These are phyloP conservation scores for Grammothele lineata DNA, from an alignment of 768 basidiomycete species.

Conservation along the genomic window DNA sequence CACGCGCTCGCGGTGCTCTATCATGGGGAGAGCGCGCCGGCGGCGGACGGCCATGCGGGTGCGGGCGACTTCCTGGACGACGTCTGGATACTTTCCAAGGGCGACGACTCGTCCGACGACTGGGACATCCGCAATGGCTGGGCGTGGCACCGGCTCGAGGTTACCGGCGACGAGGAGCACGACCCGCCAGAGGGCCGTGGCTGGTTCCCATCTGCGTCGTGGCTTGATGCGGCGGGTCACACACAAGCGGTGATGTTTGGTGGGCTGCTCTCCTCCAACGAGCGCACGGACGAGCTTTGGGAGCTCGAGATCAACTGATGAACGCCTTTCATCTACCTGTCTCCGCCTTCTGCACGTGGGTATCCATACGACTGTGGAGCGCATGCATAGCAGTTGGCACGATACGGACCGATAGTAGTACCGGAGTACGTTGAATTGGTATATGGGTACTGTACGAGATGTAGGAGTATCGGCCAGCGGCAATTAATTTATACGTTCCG, in stretches of 20 bases:
- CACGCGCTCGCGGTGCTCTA: conserved; percentile 30
- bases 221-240: conserved; percentile 19
- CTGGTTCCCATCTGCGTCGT: conserved; percentile 37
- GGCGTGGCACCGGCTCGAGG: conserved; percentile 26
- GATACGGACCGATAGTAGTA: not conserved
- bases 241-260: conserved; percentile 26
- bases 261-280: conserved; percentile 38
- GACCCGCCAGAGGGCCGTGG: conserved; percentile 33
- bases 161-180: conserved; percentile 10
- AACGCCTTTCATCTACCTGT: too few relatives aligned
- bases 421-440: too few relatives aligned
- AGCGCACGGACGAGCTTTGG: conserved; percentile 40
- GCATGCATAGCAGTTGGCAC: too few relatives aligned
- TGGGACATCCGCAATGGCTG: conserved; percentile 11
- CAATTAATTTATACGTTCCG: too few relatives aligned
- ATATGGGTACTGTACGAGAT: too few relatives aligned
- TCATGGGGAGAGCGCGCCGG: conserved; percentile 34
- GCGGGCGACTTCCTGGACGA: conserved; percentile 39
- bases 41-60: conserved; percentile 34
- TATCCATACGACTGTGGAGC: too few relatives aligned
- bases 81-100: conserved; percentile 30
- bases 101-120: not conserved
- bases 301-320: conserved; percentile 28
- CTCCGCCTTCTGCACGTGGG: too few relatives aligned
- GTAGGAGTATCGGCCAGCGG: too few relatives aligned